A percentile compares a stretch with the other conserved stretches of the same genome.
Evolutionary conservation across 1,139 yeast genomes (phyloP).

Genomic region (Eremothecium gossypii): DNA sequence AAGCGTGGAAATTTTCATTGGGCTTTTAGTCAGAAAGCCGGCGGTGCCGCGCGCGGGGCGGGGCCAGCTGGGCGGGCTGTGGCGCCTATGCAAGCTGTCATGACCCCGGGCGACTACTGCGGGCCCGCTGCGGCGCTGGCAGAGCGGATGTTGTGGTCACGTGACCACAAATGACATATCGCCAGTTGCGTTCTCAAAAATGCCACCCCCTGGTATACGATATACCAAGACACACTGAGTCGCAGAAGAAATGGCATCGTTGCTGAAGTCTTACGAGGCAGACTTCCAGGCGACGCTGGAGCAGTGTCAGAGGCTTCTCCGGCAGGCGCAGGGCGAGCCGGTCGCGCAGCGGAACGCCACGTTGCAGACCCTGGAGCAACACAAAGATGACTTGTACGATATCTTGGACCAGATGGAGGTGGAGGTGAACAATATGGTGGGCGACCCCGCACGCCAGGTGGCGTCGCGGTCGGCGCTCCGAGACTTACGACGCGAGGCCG

Average conservation of each 20-base stretch:
- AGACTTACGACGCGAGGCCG: constrained; percentile 22
- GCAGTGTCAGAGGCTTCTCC: constrained; percentile 17
- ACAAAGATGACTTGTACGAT: constrained; percentile 27
- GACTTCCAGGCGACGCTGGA: constrained; percentile 27
- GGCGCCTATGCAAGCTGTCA: no score
- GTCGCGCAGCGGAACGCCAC: constrained; percentile 21
- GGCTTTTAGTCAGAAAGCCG: no score
- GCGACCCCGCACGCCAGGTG: constrained; percentile 18
- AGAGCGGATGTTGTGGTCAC: no score
- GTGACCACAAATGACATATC: no score
- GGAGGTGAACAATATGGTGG: constrained; percentile 24
- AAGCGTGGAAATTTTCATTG: no score
- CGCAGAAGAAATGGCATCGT: constrained; percentile 14
- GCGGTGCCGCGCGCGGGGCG: no score
- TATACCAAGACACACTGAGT: no score
- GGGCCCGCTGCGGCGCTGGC: no score
- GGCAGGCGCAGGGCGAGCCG: constrained; percentile 17
- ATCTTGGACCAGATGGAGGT: constrained; percentile 30
- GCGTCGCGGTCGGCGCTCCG: constrained; percentile 22
- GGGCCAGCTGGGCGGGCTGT: no score
- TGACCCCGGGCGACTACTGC: no score
- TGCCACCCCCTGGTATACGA: no score
- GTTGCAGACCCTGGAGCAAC: constrained; percentile 23
- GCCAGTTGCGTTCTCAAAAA: no score
- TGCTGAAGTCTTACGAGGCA: constrained; percentile 25